These are phyloP conservation scores for Boletus patriciae DNA, from an alignment of 768 basidiomycete genomes.

Conservation along the genomic window DNA sequence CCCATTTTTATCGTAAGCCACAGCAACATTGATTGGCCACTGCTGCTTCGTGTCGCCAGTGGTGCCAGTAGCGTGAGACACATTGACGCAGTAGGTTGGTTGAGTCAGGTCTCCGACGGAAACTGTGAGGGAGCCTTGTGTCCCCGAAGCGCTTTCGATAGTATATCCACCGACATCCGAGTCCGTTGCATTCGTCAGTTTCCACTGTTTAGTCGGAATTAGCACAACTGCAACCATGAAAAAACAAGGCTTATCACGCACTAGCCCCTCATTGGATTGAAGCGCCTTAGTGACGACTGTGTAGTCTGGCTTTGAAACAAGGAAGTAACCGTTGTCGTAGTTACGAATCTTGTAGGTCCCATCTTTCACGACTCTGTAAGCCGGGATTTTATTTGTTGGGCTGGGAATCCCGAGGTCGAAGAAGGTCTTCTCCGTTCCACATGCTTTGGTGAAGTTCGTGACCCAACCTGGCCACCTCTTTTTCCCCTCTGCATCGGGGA, in stretches of 20 bases:
- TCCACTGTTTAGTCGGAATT: no score
- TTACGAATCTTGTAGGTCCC: conserved; percentile 3
- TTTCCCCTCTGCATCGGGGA: not conserved
- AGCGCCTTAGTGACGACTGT: not conserved
- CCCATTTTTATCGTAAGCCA: not conserved
- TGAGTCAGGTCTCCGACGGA: not conserved
- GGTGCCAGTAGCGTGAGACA: no score
- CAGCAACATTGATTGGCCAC: conserved; percentile 2
- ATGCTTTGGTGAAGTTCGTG: not conserved
- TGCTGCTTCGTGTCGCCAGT: not conserved
- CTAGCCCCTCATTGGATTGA: not conserved
- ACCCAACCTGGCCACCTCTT: not conserved
- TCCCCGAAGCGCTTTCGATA: not conserved
- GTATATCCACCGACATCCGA: no score
- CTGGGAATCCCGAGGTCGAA: not conserved
- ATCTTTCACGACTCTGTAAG: not conserved
- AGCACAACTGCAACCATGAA: no score
- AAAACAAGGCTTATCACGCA: not conserved
- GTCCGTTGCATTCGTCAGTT: no score
- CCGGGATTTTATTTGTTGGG: not conserved
- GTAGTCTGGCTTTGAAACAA: not conserved
- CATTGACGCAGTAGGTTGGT: not conserved
- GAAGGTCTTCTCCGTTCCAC: not conserved
- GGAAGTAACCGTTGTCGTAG: not conserved
- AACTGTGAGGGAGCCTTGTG: not conserved